Evolutionary conservation across 805 yeast species (phyloP), one percentile per base, ranked within the genome.

Genomic region (Scheffersomyces coipomensis): DNA sequence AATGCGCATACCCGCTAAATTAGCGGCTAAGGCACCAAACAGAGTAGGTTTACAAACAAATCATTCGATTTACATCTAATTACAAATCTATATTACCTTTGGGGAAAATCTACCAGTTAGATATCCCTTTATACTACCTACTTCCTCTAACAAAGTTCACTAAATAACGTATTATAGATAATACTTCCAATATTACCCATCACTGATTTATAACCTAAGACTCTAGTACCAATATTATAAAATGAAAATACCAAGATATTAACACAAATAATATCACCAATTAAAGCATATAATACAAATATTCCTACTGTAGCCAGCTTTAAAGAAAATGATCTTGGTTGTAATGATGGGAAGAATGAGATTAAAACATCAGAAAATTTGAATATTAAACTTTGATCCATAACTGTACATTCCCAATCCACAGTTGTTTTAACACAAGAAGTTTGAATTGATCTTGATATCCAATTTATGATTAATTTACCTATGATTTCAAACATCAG

Each of bases 191-290:
- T 30, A 25, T 24, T 36, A 7, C 15, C 7, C 6, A 43, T 18
- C 1, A 45, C 23, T 13, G 34, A 38, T 15, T 33, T 39, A 24
- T 39, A 39, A 2, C 24, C 38, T 0, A 25, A 25, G 12, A 35
- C 19, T 15, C 38, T 30, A 16, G 36, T 37, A 12, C 35, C 30
- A n/a, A 46, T 19, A 36, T 39, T 44, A 26, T 39, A 37, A 16
- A 33, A 29, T 25, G 26, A 42, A 19, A 46, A 44, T 31, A 42
- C 29, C 22, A 48, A 34, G 17, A 56, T 42, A 34, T 51, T 52
- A 36, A 50, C 37, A 39, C 58, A 53, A 1, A 55, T 29, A 12
- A 51, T 27, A 35, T 52, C 50, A 4, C 58, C 58, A 17, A 53
- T 40, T 17, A 52, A 32, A 1, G 56, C 58, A 41, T 55, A 56